phyloP scores from a whole-genome alignment of 305 asterid species.

The Fraxinus nigra region DNA sequence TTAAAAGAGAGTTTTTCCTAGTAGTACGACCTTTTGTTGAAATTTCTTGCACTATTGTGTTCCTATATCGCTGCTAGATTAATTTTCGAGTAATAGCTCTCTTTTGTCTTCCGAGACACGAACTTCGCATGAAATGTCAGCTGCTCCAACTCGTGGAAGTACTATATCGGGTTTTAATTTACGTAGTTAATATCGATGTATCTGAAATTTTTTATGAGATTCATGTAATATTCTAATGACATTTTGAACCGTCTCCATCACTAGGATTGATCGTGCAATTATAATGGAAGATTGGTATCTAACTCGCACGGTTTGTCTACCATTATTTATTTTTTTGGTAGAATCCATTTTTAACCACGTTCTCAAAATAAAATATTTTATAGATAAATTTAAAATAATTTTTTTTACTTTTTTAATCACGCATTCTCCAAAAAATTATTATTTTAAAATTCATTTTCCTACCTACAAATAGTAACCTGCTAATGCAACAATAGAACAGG shows the following conservation, averaged over 20 bases:
- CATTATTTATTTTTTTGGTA: too few relatives aligned
- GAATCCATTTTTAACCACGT: too few relatives aligned
- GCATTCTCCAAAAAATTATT: too few relatives aligned
- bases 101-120: not conserved
- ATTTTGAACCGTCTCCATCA: not conserved
- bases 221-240: not conserved
- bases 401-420: too few relatives aligned
- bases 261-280: not conserved
- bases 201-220: not conserved
- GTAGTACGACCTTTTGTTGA: not conserved
- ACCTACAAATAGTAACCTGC: not conserved
- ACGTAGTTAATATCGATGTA: not conserved
- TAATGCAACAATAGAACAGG: not conserved
- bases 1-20: not conserved
- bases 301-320: too few relatives aligned
- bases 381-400: too few relatives aligned
- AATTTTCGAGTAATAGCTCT: not conserved
- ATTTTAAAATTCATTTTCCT: too few relatives aligned
- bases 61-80: not conserved
- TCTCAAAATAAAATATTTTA: too few relatives aligned
- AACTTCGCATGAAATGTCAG: not conserved
- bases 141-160: not conserved
- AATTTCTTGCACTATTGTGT: not conserved
- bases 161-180: not conserved
- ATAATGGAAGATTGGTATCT: too few relatives aligned